Percentiles rank a stretch among this genome's conserved stretches.
These are phyloP conservation scores for Rhipidocladum racemiflorum DNA, from an alignment of 176 grass and related monocot genomes.

Conservation along the genomic window DNA sequence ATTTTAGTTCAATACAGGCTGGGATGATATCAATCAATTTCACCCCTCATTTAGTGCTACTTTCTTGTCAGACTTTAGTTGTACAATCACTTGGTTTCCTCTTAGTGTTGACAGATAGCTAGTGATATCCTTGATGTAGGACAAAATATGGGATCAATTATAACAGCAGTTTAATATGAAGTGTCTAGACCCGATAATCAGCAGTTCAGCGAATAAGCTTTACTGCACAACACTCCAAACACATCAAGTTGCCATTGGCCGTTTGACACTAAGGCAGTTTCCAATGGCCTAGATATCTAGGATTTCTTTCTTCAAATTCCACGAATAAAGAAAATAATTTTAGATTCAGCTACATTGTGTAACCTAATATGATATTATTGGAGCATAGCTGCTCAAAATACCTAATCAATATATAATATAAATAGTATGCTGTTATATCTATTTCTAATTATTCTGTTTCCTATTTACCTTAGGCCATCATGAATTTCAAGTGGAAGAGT, in stretches of 20 bases:
- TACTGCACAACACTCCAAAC: not conserved
- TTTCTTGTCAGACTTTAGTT: conserved; percentile 1
- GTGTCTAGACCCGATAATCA: not conserved
- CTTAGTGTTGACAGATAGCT: not conserved
- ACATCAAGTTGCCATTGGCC: not conserved
- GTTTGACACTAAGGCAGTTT: not conserved
- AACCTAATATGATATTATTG: not conserved
- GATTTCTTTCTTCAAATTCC: not conserved
- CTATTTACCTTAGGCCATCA: conserved; percentile 50
- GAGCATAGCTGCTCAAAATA: not conserved
- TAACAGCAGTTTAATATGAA: not conserved
- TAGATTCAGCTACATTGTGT: not conserved
- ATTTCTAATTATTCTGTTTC: not conserved
- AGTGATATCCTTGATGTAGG: not conserved
- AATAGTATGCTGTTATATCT: not conserved
- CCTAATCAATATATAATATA: not conserved
- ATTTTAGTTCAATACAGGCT: conserved; percentile 93
- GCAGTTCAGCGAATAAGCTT: not conserved
- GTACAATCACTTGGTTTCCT: not conserved
- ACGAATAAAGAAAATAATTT: not conserved
- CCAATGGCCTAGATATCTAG: too few species aligned
- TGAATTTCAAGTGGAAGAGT: conserved; percentile 89
- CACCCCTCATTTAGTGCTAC: conserved; percentile 75
- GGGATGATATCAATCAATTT: conserved; percentile 94
- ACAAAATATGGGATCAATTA: not conserved